A percentile compares a stretch with the other conserved stretches of the same genome.
Evolutionary conservation across 1,284 basidiomycete genomes (phyloP).

Genomic region (Tilletia setariae): DNA sequence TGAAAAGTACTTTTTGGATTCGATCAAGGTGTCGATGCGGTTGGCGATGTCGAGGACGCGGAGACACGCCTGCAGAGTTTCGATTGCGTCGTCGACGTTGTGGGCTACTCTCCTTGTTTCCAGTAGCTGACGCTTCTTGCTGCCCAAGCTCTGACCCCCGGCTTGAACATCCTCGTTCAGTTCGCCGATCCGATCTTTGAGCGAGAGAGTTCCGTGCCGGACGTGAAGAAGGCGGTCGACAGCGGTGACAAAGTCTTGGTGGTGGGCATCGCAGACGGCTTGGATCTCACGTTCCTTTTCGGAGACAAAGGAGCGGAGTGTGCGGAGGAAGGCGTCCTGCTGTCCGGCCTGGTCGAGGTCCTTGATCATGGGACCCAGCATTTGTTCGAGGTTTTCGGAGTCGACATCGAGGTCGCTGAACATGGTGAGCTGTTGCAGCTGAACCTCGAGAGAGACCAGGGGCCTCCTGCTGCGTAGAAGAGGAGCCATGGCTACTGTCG

Average conservation of each 20-base stretch:
- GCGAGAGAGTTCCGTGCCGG: slow-evolving; percentile 66
- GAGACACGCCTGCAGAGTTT: slow-evolving; percentile 85
- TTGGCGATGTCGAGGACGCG: slow-evolving; percentile 91
- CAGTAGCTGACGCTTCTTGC: slow-evolving; percentile 57
- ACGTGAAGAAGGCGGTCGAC: slow-evolving; percentile 93
- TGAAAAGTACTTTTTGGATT: slow-evolving; percentile 87
- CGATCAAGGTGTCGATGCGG: slow-evolving; percentile 86
- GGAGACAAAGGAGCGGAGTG: slow-evolving; percentile 78
- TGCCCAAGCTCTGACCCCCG: slow-evolving; percentile 40
- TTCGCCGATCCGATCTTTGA: slow-evolving; percentile 61
- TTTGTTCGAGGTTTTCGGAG: slow-evolving; percentile 50
- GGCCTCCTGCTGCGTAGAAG: slow-evolving; percentile 24
- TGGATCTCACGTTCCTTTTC: slow-evolving; percentile 95
- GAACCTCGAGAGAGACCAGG: slow-evolving; percentile 50
- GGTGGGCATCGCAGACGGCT: slow-evolving; percentile 89
- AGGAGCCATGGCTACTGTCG: background rate
- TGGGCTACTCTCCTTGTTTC: slow-evolving; percentile 86
- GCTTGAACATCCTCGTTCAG: slow-evolving; percentile 61
- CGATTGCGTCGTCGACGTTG: slow-evolving; percentile 93
- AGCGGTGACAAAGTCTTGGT: slow-evolving; percentile 86
- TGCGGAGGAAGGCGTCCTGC: slow-evolving; percentile 84
- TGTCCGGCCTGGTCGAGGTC: slow-evolving; percentile 79
- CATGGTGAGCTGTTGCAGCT: slow-evolving; percentile 52
- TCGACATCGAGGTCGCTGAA: slow-evolving; percentile 49
- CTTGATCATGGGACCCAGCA: slow-evolving; percentile 53